Percentiles rank a stretch among this genome's conserved stretches.
Evolutionary conservation across 2,329 filamentous ascomycete genomes (phyloP).

Genomic region (Ascochyta fabae): DNA sequence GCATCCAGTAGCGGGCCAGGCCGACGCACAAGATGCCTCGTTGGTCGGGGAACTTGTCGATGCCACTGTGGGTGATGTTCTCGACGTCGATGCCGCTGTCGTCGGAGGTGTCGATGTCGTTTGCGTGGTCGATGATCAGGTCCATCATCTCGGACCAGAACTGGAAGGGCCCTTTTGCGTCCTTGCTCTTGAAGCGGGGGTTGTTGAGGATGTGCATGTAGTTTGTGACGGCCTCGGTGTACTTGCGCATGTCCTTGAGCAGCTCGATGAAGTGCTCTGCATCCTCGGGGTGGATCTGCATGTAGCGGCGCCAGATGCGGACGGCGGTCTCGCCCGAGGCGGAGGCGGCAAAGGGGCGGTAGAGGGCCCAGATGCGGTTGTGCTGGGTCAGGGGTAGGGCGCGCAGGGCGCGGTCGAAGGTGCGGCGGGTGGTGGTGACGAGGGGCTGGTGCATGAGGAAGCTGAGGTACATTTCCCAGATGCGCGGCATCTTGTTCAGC

Average conservation of each 20-base stretch:
- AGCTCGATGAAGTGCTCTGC: conserved; percentile 94
- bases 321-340: conserved; percentile 89
- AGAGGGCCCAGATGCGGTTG: conserved; percentile 92
- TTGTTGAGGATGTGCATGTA: conserved; percentile 95
- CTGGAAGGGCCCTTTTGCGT: conserved; percentile 93
- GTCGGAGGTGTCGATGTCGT: conserved; percentile 79
- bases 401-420: conserved; percentile 90
- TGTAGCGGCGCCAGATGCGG: conserved; percentile 92
- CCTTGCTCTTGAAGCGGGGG: conserved; percentile 86
- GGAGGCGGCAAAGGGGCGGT: conserved; percentile 88
- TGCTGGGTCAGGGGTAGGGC: conserved; percentile 94
- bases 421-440: conserved; percentile 82
- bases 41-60: conserved; percentile 89
- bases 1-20: conserved; percentile 95
- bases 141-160: conserved; percentile 99
- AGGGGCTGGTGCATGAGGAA: conserved; percentile 93
- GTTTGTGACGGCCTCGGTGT: conserved; percentile 87
- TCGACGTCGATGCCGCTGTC: conserved; percentile 89
- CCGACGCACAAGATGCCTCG: conserved; percentile 94
- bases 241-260: conserved; percentile 78
- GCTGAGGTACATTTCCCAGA: conserved; percentile 96
- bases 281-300: conserved; percentile 96
- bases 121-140: conserved; percentile 86
- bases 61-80: conserved; percentile 89
- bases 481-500: conserved; percentile 97